Evolutionary conservation across 768 basidiomycete genomes (phyloP).

Genomic region (Suillus cothurnatus): DNA sequence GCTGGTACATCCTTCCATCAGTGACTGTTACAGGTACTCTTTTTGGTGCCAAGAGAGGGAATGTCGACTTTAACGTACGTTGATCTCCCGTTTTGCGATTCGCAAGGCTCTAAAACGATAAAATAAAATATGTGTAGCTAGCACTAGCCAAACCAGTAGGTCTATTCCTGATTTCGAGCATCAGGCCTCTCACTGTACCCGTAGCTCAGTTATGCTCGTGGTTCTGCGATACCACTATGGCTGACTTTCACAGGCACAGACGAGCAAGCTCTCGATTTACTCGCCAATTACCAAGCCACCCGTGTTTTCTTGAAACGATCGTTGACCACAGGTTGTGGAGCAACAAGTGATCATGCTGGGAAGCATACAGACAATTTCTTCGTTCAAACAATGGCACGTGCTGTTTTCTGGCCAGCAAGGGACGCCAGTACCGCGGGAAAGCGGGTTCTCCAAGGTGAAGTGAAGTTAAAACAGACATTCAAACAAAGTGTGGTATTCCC

Average conservation of each 20-base stretch:
- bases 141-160: conserved; percentile 52
- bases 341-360: conserved; percentile 39
- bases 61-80: conserved; percentile 36
- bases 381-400: conserved; percentile 41
- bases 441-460: conserved; percentile 50
- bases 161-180: neutral
- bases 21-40: conserved; percentile 36
- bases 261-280: conserved; percentile 50
- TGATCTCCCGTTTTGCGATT: neutral
- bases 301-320: conserved; percentile 47
- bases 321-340: conserved; percentile 50
- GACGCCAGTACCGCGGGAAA: conserved; percentile 31
- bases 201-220: conserved; percentile 53
- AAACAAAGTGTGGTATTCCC: conserved; percentile 49
- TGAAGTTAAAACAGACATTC: conserved; percentile 46
- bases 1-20: conserved; percentile 39
- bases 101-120: conserved; percentile 1
- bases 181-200: neutral
- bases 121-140: conserved; percentile 33
- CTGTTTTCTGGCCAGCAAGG: conserved; percentile 46
- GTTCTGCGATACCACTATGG: conserved; percentile 51
- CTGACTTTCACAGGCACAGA: conserved; percentile 49
- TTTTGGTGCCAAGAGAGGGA: conserved; percentile 33
- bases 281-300: conserved; percentile 43
- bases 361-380: conserved; percentile 52